phyloP scores from a whole-genome alignment of 768 basidiomycete species.

The Sarcodon sp. region DNA sequence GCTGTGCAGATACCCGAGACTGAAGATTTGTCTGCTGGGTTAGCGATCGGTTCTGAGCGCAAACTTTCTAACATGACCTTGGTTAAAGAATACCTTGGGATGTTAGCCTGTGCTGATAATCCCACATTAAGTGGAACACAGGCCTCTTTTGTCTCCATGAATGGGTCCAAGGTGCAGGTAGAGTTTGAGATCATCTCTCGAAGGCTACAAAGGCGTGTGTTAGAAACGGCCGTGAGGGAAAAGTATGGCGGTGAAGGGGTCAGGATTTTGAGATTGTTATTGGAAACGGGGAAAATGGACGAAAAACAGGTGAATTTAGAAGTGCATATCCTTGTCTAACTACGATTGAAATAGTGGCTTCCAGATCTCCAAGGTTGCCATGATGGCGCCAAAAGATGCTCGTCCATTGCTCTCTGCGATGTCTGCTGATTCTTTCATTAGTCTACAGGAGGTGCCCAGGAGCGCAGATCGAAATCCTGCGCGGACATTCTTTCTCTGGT shows the following conservation, averaged over 20 bases:
- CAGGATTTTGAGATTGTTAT: constrained; percentile 64
- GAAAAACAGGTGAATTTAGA: constrained; percentile 68
- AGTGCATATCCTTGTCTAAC: background rate
- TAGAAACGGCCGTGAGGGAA: constrained; percentile 74
- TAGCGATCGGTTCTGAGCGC: constrained; percentile 42
- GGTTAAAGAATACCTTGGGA: constrained; percentile 70
- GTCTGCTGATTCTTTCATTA: constrained; percentile 71
- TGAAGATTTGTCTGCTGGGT: constrained; percentile 46
- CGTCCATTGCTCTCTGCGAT: constrained; percentile 71
- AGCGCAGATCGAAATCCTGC: constrained; percentile 83
- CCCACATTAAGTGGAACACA: constrained; percentile 61
- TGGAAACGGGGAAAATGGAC: constrained; percentile 83
- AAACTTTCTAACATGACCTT: constrained; percentile 39
- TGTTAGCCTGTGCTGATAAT: constrained; percentile 74
- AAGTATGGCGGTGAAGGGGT: constrained; percentile 77
- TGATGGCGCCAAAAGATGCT: constrained; percentile 85
- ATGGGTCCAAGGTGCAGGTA: constrained; percentile 61
- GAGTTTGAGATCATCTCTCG: constrained; percentile 66
- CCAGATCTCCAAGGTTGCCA: constrained; percentile 84
- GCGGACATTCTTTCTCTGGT: constrained; percentile 91
- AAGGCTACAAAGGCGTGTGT: constrained; percentile 52
- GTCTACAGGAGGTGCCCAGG: constrained; percentile 87
- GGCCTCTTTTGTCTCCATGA: constrained; percentile 59
- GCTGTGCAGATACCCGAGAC: constrained; percentile 51
- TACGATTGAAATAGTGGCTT: background rate